Percentiles rank a stretch among this genome's conserved stretches.
Conservation (phyloP, 2,329 filamentous ascomycete species). For the Trichophyton mentagrophytes region DNA sequence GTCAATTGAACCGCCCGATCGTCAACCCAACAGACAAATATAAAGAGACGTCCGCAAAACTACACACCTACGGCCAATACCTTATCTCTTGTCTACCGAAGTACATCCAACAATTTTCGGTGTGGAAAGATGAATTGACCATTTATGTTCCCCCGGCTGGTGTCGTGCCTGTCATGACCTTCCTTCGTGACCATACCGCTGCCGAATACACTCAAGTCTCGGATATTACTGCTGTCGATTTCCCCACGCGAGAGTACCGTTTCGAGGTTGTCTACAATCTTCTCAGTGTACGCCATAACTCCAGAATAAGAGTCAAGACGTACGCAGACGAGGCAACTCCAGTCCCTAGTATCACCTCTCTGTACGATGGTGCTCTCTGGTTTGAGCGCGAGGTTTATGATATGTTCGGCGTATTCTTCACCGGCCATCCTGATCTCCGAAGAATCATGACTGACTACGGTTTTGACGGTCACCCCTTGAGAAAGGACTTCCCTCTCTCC, state of each 20-base stretch:
- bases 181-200: constrained; percentile 94
- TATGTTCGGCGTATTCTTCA: constrained; percentile 93
- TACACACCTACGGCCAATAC: constrained; percentile 94
- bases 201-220: constrained; percentile 92
- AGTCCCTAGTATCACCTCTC: constrained; percentile 70
- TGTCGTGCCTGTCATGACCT: constrained; percentile 80
- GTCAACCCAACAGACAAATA: constrained; percentile 92
- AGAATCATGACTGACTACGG: constrained; percentile 99
- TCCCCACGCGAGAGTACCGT: constrained; percentile 84
- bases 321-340: constrained; percentile 94
- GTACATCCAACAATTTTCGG: constrained; percentile 97
- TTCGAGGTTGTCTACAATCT: constrained; percentile 99
- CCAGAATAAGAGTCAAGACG: constrained; percentile 93
- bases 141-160: constrained; percentile 83
- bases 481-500: constrained; percentile 96
- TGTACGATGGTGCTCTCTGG: constrained; percentile 97
- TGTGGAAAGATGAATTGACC: constrained; percentile 98
- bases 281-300: constrained; percentile 89
- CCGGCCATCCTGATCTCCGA: constrained; percentile 84
- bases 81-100: constrained; percentile 93
- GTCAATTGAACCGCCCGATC: constrained; percentile 61
- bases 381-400: constrained; percentile 98
- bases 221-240: constrained; percentile 89
- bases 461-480: constrained; percentile 91
- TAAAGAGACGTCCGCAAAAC: constrained; percentile 67